A percentile compares a stretch with the other conserved stretches of the same genome.
Evolutionary conservation across 2,329 filamentous ascomycete genomes (phyloP).

Genomic region (Diaporthe sp.): DNA sequence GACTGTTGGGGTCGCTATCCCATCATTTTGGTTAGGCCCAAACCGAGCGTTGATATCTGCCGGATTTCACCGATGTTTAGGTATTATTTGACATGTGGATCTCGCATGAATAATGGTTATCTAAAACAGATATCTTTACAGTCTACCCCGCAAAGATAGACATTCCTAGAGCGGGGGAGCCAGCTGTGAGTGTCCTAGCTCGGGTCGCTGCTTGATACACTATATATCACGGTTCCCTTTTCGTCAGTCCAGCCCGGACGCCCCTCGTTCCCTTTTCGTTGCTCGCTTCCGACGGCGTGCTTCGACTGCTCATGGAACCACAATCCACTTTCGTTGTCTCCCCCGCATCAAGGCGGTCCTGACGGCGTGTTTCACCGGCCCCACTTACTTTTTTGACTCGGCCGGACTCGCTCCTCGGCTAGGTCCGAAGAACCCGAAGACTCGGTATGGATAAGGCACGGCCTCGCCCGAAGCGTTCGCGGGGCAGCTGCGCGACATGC

Average conservation of each 20-base stretch:
- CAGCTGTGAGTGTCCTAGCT: not conserved
- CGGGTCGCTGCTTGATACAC: not conserved
- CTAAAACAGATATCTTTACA: not conserved
- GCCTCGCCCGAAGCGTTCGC: not conserved
- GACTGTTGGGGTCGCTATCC: not conserved
- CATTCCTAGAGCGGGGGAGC: not conserved
- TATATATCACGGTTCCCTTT: not conserved
- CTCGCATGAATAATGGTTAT: not conserved
- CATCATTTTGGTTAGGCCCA: not conserved
- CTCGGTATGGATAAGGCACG: not conserved
- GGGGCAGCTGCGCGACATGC: constrained; percentile 10
- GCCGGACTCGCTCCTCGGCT: not conserved
- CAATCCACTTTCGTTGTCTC: not conserved
- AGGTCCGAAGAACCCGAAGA: not conserved
- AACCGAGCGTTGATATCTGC: not conserved
- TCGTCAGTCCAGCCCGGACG: not conserved
- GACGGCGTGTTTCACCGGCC: not conserved
- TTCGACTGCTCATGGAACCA: not conserved
- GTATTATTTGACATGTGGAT: not conserved
- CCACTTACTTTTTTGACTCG: not conserved
- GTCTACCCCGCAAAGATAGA: not conserved
- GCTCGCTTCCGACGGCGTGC: not conserved
- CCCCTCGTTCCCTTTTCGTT: not conserved
- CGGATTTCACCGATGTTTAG: not conserved
- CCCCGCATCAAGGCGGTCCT: not conserved